These are phyloP conservation scores for Penicillium corylophilum DNA, from an alignment of 2,329 filamentous ascomycete species.

Conservation along the genomic window DNA sequence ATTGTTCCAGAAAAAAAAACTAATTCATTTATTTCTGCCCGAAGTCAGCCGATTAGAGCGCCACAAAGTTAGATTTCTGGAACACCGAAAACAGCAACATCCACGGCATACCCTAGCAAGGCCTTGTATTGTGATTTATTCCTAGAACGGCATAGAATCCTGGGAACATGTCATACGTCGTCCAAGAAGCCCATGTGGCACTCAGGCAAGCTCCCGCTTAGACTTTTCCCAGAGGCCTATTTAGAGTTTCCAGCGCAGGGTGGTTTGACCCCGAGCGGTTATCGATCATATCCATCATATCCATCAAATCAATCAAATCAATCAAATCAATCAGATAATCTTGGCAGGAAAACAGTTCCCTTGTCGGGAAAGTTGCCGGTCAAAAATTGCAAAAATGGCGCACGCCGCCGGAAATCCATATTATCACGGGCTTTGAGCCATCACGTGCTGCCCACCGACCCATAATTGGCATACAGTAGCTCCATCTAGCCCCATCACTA, in stretches of 20 bases:
- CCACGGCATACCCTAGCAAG: not conserved
- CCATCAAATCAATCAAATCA: constrained; percentile 13
- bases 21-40: not conserved
- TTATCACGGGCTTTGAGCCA: not conserved
- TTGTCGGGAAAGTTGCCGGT: not conserved
- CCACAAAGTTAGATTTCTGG: not conserved
- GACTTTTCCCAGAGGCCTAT: not conserved
- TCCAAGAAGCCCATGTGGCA: not conserved
- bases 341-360: not conserved
- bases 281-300: constrained; percentile 12
- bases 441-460: not conserved
- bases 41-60: not conserved
- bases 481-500: not conserved
- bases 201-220: not conserved
- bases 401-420: not conserved
- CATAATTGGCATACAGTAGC: not conserved
- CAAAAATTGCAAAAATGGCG: not conserved
- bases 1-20: not conserved
- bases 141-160: not conserved
- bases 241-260: not conserved
- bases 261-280: not conserved
- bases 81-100: not conserved
- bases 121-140: not conserved
- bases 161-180: not conserved
- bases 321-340: constrained; percentile 14